A percentile compares a stretch with the other conserved stretches of the same genome.
Conservation (phyloP, 176 grass and related monocot genomes). For the Panicum miliaceum region DNA sequence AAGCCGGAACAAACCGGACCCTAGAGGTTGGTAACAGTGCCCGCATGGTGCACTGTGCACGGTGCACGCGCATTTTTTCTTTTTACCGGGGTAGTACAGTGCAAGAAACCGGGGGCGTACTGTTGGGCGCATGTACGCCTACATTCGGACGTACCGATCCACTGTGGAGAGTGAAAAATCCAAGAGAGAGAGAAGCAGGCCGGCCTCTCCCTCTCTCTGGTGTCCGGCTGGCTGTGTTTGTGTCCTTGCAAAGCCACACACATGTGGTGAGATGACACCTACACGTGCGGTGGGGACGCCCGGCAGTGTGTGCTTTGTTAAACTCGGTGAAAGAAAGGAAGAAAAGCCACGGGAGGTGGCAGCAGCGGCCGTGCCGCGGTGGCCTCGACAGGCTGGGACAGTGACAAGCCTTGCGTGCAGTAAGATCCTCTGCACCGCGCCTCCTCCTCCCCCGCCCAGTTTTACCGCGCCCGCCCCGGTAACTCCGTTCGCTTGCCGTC, state of each 20-base stretch:
- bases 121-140: constrained; percentile 31
- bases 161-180: background rate
- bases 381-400: constrained; percentile 41
- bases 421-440: constrained; percentile 39
- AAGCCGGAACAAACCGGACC: too few species aligned
- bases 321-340: constrained; percentile 43
- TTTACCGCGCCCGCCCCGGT: constrained; percentile 6
- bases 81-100: background rate
- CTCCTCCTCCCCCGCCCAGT: background rate
- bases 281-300: constrained; percentile 75
- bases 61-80: background rate
- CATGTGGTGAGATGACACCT: constrained; percentile 74
- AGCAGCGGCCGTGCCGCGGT: background rate
- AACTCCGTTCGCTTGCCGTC: background rate
- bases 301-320: constrained; percentile 49
- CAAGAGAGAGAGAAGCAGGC: background rate
- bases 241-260: constrained; percentile 57
- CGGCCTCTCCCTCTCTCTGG: background rate
- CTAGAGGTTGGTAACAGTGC: too few species aligned
- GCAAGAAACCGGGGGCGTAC: background rate
- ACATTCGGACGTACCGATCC: constrained; percentile 36
- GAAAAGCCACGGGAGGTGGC: constrained; percentile 44
- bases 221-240: background rate
- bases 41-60: too few species aligned
- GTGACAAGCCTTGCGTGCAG: constrained; percentile 51